These are phyloP conservation scores for Xerocomellus chrysenteron DNA, from an alignment of 768 basidiomycete species.

Conservation along the genomic window DNA sequence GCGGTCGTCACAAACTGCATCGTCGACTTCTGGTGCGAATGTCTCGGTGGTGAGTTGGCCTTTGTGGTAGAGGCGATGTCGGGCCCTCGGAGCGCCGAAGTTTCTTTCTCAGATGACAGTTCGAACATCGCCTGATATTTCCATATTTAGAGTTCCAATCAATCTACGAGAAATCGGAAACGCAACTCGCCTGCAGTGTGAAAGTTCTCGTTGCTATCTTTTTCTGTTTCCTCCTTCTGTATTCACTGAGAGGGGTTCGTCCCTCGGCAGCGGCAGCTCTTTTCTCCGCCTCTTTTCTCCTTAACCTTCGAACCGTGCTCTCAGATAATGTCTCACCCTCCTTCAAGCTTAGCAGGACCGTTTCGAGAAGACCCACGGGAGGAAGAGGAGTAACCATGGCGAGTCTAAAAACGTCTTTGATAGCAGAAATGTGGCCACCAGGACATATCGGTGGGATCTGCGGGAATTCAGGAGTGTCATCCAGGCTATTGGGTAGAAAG, in stretches of 20 bases:
- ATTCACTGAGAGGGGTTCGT: conserved; percentile 22
- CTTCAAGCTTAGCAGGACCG: conserved; percentile 20
- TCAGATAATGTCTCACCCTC: conserved; percentile 25
- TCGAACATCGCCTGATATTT: background rate
- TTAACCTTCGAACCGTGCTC: conserved; percentile 25
- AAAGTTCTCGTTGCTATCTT: conserved; percentile 6
- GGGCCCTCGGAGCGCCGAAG: background rate
- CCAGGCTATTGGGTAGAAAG: background rate
- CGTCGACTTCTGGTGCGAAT: background rate
- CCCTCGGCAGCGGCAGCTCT: conserved; percentile 23
- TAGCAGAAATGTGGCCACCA: background rate
- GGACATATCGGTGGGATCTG: conserved; percentile 17
- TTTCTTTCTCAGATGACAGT: background rate
- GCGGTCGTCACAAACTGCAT: background rate
- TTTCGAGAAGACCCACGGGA: conserved; percentile 18
- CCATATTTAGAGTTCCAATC: background rate
- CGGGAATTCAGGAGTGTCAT: conserved; percentile 22
- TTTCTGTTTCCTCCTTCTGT: conserved; percentile 21
- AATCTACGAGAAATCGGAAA: background rate
- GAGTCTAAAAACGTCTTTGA: conserved; percentile 11
- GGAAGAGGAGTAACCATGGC: conserved; percentile 25
- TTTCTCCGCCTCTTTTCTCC: conserved; percentile 23
- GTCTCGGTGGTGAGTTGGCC: background rate
- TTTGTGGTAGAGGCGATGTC: background rate
- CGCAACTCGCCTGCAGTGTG: conserved; percentile 10